Conservation (phyloP, 768 basidiomycete genomes). For the Boletus patriciae region DNA sequence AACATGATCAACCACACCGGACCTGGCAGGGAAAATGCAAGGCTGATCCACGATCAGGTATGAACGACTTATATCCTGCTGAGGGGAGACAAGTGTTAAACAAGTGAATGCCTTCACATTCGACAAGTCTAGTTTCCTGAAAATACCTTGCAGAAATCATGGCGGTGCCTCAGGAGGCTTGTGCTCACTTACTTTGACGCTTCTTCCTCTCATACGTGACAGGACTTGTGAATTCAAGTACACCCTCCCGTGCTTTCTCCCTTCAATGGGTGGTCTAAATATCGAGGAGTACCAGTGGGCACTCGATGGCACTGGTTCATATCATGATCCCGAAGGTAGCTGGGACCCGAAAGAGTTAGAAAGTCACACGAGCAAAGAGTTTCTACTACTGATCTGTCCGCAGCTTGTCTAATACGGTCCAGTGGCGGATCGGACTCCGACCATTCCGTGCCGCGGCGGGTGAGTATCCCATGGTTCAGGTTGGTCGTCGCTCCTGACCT, state of each 20-base stretch:
- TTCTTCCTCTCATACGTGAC: too few relatives aligned
- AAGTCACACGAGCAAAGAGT: too few relatives aligned
- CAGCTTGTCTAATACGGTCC: not conserved
- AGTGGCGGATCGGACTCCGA: slow-evolving; percentile 1
- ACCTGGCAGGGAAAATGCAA: not conserved
- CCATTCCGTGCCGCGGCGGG: not conserved
- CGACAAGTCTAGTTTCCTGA: too few relatives aligned
- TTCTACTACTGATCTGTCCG: not conserved
- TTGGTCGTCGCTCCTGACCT: not conserved
- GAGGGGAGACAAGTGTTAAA: not conserved
- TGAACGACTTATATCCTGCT: not conserved
- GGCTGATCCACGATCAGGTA: not conserved
- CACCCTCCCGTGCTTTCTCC: not conserved
- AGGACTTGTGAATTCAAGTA: not conserved
- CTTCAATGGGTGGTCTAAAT: too few relatives aligned
- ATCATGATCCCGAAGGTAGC: not conserved
- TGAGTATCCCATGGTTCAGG: not conserved
- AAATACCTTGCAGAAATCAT: not conserved
- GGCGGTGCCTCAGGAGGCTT: too few relatives aligned
- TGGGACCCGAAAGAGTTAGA: too few relatives aligned
- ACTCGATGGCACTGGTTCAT: not conserved
- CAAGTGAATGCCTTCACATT: not conserved
- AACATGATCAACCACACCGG: not conserved
- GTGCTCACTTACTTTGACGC: too few relatives aligned
- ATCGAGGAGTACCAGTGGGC: not conserved